phyloP scores from a whole-genome alignment of 192 early-diverging fungal species.

The Rhizophagus clarus region DNA sequence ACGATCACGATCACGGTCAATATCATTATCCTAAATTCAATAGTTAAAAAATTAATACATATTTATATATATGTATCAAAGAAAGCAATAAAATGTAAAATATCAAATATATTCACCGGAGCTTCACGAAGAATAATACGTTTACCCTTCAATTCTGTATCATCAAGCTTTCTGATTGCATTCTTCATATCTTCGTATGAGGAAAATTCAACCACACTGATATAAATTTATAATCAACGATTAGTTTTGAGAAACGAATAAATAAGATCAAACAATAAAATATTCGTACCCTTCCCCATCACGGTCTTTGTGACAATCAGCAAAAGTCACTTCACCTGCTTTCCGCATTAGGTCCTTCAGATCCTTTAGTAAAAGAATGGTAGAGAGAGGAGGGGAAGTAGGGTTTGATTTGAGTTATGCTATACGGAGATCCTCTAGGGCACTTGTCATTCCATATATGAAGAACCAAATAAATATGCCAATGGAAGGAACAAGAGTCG shows the following conservation, averaged over 20 bases:
- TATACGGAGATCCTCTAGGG: constrained; percentile 27
- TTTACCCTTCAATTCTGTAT: constrained; percentile 69
- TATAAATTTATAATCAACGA: neutral
- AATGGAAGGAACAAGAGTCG: constrained; percentile 39
- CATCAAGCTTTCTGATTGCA: constrained; percentile 84
- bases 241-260: neutral
- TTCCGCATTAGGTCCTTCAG: constrained; percentile 95
- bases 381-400: constrained; percentile 24
- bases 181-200: constrained; percentile 78
- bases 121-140: constrained; percentile 64
- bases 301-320: constrained; percentile 83
- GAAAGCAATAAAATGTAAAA: too few species aligned
- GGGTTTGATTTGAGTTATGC: constrained; percentile 29
- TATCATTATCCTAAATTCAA: constrained; percentile 31
- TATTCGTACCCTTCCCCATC: constrained; percentile 77
- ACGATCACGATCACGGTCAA: constrained; percentile 49
- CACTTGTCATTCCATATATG: constrained; percentile 41
- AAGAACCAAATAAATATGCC: constrained; percentile 44
- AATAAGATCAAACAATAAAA: neutral
- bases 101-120: constrained; percentile 9
- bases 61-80: neutral
- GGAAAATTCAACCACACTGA: constrained; percentile 89
- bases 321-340: constrained; percentile 92
- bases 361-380: constrained; percentile 67
- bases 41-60: neutral